Evolutionary conservation across 768 basidiomycete species (phyloP).

Genomic region (Kwoniella shandongensis): DNA sequence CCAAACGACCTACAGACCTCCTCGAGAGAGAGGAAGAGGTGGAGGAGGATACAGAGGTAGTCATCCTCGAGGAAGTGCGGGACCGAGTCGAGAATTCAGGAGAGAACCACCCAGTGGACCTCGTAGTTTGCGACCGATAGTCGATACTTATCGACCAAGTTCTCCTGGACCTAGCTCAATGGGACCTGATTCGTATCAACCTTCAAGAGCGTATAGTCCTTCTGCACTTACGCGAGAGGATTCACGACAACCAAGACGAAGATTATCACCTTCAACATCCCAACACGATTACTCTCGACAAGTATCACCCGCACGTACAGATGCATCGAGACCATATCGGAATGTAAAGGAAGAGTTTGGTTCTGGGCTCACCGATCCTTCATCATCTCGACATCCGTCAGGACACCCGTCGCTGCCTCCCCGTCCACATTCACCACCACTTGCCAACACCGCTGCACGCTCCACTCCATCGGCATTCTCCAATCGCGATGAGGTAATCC

Average conservation of each 20-base stretch:
- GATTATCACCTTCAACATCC: neutral
- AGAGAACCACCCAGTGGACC: neutral
- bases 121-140: neutral
- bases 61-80: neutral
- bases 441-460: too few relatives aligned
- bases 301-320: too few relatives aligned
- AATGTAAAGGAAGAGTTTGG: too few relatives aligned
- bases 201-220: constrained; percentile 3
- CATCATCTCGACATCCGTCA: too few relatives aligned
- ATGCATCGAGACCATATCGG: too few relatives aligned
- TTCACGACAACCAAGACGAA: neutral
- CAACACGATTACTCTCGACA: neutral
- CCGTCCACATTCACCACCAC: too few relatives aligned
- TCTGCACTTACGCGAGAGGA: constrained; percentile 1
- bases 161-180: neutral
- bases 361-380: too few relatives aligned
- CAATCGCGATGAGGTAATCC: too few relatives aligned
- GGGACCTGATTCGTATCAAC: neutral
- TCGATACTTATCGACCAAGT: neutral
- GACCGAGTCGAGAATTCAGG: neutral
- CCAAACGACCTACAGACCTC: constrained; percentile 7
- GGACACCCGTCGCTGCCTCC: too few relatives aligned
- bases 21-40: constrained; percentile 3
- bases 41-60: neutral
- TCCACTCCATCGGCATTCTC: too few relatives aligned